Percentiles rank a stretch among this genome's conserved stretches.
Evolutionary conservation across 2,329 filamentous ascomycete genomes (phyloP).

Genomic region (Trichoderma gracile): DNA sequence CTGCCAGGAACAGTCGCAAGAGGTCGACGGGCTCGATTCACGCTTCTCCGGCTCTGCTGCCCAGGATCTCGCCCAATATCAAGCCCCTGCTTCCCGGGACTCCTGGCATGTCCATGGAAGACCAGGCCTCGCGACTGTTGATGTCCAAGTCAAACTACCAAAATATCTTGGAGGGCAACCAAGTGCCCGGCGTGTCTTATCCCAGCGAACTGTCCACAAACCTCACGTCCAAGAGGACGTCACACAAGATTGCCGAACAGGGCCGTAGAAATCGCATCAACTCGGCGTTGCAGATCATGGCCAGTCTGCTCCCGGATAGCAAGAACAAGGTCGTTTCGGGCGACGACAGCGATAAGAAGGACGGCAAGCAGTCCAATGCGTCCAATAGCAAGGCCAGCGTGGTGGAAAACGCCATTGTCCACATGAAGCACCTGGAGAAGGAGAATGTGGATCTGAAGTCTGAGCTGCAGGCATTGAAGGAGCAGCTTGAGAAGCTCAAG

Average conservation of each 20-base stretch:
- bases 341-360: slow-evolving; percentile 52
- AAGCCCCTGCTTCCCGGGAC: slow-evolving; percentile 78
- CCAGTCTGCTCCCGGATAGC: slow-evolving; percentile 70
- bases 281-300: slow-evolving; percentile 87
- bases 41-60: slow-evolving; percentile 82
- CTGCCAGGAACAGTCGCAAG: slow-evolving; percentile 65
- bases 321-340: slow-evolving; percentile 44
- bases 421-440: slow-evolving; percentile 81
- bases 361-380: slow-evolving; percentile 51
- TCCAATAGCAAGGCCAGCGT: slow-evolving; percentile 93
- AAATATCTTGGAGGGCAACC: slow-evolving; percentile 91
- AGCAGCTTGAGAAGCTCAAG: slow-evolving; percentile 36
- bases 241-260: slow-evolving; percentile 97
- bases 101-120: slow-evolving; percentile 55
- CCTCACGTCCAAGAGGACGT: slow-evolving; percentile 92
- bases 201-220: slow-evolving; percentile 90
- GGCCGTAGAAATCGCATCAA: slow-evolving; percentile 95
- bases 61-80: slow-evolving; percentile 90
- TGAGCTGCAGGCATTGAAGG: slow-evolving; percentile 49
- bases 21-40: slow-evolving; percentile 72
- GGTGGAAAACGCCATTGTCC: slow-evolving; percentile 94
- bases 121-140: slow-evolving; percentile 70
- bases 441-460: slow-evolving; percentile 70
- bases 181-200: slow-evolving; percentile 85
- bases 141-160: slow-evolving; percentile 98